Conservation (phyloP, 192 early-diverging fungal species). For the Umbelopsis sp. region DNA sequence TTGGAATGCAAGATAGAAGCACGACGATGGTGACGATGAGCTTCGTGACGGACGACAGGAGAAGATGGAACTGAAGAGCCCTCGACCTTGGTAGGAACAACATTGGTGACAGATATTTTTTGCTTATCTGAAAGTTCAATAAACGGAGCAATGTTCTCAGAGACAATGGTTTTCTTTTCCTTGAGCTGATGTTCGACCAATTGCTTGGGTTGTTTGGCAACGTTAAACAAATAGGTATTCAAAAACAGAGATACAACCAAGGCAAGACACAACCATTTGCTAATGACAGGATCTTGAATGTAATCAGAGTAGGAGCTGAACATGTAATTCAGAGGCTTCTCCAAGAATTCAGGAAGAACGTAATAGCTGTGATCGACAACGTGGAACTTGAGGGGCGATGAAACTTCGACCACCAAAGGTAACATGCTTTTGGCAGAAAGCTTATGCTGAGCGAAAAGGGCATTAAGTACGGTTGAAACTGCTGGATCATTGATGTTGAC, state of each 20-base stretch:
- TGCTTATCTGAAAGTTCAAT: slow-evolving; percentile 19
- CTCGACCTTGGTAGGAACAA: slow-evolving; percentile 26
- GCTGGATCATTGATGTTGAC: slow-evolving; percentile 47
- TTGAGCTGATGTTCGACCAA: slow-evolving; percentile 25
- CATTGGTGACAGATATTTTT: not conserved
- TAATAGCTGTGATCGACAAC: slow-evolving; percentile 18
- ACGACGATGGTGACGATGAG: slow-evolving; percentile 4
- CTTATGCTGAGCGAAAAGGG: slow-evolving; percentile 47
- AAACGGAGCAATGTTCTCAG: not conserved
- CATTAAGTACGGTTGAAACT: slow-evolving; percentile 47
- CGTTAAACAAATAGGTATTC: slow-evolving; percentile 63
- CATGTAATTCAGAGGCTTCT: slow-evolving; percentile 43
- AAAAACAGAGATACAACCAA: slow-evolving; percentile 54
- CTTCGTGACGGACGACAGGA: slow-evolving; percentile 10
- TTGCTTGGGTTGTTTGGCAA: slow-evolving; percentile 56
- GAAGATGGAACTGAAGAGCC: slow-evolving; percentile 28
- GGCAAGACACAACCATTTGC: slow-evolving; percentile 55
- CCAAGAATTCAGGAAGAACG: slow-evolving; percentile 40
- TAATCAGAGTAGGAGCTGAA: slow-evolving; percentile 53
- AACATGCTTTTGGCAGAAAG: slow-evolving; percentile 36
- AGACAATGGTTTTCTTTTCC: slow-evolving; percentile 1
- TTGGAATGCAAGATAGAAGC: not conserved
- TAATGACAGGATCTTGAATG: slow-evolving; percentile 60
- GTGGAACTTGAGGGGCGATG: slow-evolving; percentile 55
- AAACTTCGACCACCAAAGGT: slow-evolving; percentile 56